These are phyloP conservation scores for Mucor indicus DNA, from an alignment of 371 early-diverging fungal genomes.

Conservation along the genomic window DNA sequence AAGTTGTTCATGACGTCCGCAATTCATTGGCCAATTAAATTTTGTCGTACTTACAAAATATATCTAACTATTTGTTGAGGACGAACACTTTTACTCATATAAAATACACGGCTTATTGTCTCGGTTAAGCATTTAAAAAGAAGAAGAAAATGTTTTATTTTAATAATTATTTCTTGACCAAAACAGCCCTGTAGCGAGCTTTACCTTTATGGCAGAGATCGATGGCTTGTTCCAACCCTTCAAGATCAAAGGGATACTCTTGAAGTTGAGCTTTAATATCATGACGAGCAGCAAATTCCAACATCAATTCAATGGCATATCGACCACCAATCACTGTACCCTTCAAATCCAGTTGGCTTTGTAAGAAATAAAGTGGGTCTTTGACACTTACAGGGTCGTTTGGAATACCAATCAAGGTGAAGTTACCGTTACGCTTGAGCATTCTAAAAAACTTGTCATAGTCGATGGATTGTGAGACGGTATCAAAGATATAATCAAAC, in stretches of 20 bases:
- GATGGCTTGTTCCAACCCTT: constrained; percentile 31
- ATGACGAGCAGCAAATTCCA: constrained; percentile 51
- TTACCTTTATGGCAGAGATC: constrained; percentile 22
- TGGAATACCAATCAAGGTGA: constrained; percentile 55
- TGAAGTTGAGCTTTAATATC: constrained; percentile 49
- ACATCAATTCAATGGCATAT: constrained; percentile 38
- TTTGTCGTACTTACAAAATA: no score
- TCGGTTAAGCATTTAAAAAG: no score
- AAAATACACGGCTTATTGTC: no score
- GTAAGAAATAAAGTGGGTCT: constrained; percentile 24
- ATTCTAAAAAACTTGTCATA: constrained; percentile 43
- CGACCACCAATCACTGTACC: constrained; percentile 49
- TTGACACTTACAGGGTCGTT: constrained; percentile 24
- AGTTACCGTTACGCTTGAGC: constrained; percentile 40
- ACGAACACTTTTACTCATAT: no score
- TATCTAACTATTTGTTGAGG: no score
- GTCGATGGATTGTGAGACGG: constrained; percentile 37
- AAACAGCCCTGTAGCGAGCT: constrained; percentile 37
- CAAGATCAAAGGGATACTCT: constrained; percentile 29
- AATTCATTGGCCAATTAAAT: no score
- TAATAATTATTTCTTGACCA: no score
- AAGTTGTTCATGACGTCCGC: no score
- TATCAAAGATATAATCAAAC: constrained; percentile 51
- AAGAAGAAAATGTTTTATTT: no score
- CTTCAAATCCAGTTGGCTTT: constrained; percentile 27